phyloP scores from a whole-genome alignment of 768 basidiomycete genomes.

The Boletellus ananiceps region DNA sequence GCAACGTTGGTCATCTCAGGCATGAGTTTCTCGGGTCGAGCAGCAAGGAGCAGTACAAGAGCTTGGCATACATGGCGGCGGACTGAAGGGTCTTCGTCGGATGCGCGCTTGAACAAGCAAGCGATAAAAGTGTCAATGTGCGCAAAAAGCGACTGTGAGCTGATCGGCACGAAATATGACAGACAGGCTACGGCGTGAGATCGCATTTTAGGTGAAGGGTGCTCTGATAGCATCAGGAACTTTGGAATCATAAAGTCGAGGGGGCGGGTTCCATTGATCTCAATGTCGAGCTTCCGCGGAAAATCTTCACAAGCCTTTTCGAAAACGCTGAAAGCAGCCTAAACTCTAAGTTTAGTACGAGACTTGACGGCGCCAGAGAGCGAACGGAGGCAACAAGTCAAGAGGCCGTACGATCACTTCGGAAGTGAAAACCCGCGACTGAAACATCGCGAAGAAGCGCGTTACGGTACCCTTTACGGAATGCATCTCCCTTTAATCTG shows the following conservation, averaged over 20 bases:
- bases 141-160: conserved; percentile 79
- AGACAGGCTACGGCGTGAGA: conserved; percentile 91
- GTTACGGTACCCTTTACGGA: conserved; percentile 6
- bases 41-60: conserved; percentile 86
- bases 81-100: conserved; percentile 90
- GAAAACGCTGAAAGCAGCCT: conserved; percentile 92
- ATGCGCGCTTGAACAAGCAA: conserved; percentile 90
- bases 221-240: conserved; percentile 84
- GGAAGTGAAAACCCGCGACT: neutral
- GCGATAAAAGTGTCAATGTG: conserved; percentile 94
- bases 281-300: conserved; percentile 90
- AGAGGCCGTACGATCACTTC: conserved; percentile 1
- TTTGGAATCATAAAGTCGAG: conserved; percentile 97
- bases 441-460: neutral
- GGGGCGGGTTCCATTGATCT: conserved; percentile 88
- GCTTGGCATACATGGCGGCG: conserved; percentile 95
- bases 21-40: conserved; percentile 93
- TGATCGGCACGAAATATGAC: conserved; percentile 88
- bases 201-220: conserved; percentile 84
- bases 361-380: neutral
- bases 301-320: conserved; percentile 97
- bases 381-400: neutral
- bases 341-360: conserved; percentile 14
- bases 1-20: conserved; percentile 94
- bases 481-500: conserved; percentile 1